phyloP scores from a whole-genome alignment of 495 filamentous ascomycete genomes.

The Amphirosellinia nigrospora region DNA sequence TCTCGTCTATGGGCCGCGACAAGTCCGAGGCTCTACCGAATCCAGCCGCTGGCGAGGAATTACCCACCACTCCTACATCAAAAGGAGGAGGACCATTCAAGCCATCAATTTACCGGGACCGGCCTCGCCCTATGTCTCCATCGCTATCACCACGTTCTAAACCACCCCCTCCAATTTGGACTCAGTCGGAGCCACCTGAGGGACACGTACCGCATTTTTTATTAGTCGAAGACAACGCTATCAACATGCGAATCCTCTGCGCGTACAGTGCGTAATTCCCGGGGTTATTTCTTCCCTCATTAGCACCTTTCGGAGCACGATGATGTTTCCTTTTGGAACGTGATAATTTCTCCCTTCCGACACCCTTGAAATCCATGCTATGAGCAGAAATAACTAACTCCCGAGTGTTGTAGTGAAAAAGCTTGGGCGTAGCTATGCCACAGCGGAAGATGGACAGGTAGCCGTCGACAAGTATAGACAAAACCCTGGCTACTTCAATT shows the following conservation, averaged over 20 bases:
- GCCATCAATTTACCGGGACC: neutral
- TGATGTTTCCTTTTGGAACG: too few relatives aligned
- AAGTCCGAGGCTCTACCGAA: neutral
- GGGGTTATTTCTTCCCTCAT: too few relatives aligned
- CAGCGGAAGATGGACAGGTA: constrained; percentile 63
- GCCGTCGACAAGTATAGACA: constrained; percentile 59
- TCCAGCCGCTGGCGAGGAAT: neutral
- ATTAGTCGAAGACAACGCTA: constrained; percentile 53
- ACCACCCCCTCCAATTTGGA: neutral
- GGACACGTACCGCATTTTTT: constrained; percentile 31
- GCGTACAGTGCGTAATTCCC: too few relatives aligned
- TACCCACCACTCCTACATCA: neutral
- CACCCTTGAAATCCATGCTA: too few relatives aligned
- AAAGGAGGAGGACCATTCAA: constrained; percentile 8
- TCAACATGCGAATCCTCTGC: constrained; percentile 53
- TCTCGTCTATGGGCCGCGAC: neutral
- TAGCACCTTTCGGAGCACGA: too few relatives aligned
- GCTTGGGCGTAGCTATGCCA: constrained; percentile 54
- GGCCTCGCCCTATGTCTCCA: neutral
- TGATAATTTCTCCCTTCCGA: too few relatives aligned
- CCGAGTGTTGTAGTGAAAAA: too few relatives aligned
- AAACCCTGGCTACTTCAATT: constrained; percentile 40
- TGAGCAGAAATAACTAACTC: too few relatives aligned
- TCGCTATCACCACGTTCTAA: constrained; percentile 16
- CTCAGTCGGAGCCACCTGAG: neutral